Percentiles rank a stretch among this genome's conserved stretches.
Conservation (phyloP, 352 stramenopile species). For the Aphanomyces cochlioides region DNA sequence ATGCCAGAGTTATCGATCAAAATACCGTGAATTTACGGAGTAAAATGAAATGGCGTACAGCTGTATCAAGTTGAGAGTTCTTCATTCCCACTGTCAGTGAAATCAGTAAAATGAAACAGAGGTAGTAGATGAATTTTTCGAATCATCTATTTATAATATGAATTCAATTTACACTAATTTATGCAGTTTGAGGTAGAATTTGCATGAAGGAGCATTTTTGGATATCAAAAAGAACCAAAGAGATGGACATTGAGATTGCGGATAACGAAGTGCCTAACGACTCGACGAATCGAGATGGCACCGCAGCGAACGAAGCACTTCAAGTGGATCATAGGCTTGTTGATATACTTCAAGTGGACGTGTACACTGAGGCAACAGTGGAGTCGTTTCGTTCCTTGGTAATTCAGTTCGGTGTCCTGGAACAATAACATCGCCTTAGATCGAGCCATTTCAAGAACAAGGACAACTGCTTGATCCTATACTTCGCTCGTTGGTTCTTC, state of each 20-base stretch:
- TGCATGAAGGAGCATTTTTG: background rate
- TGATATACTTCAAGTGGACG: constrained; percentile 6
- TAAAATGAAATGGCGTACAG: too few relatives aligned
- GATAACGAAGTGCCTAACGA: background rate
- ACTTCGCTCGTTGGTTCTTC: constrained; percentile 18
- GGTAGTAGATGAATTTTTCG: too few relatives aligned
- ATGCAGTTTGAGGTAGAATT: too few relatives aligned
- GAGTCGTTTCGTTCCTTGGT: constrained; percentile 20
- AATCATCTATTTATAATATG: too few relatives aligned
- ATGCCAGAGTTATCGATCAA: too few relatives aligned
- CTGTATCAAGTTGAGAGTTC: too few relatives aligned
- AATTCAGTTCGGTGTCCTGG: background rate
- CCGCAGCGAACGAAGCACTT: constrained; percentile 24
- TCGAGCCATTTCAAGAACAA: constrained; percentile 29
- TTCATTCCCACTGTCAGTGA: too few relatives aligned
- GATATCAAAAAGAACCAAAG: background rate
- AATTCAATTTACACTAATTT: too few relatives aligned
- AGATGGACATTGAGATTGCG: background rate
- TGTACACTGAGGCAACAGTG: constrained; percentile 9
- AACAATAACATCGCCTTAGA: constrained; percentile 17
- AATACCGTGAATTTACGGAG: too few relatives aligned
- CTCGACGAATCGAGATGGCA: background rate
- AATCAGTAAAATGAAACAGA: too few relatives aligned
- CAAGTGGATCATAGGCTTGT: constrained; percentile 22
- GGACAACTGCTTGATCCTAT: constrained; percentile 23